A percentile compares a stretch with the other conserved stretches of the same genome.
Conservation (phyloP, 495 filamentous ascomycete genomes). For the Copromyces sp. region DNA sequence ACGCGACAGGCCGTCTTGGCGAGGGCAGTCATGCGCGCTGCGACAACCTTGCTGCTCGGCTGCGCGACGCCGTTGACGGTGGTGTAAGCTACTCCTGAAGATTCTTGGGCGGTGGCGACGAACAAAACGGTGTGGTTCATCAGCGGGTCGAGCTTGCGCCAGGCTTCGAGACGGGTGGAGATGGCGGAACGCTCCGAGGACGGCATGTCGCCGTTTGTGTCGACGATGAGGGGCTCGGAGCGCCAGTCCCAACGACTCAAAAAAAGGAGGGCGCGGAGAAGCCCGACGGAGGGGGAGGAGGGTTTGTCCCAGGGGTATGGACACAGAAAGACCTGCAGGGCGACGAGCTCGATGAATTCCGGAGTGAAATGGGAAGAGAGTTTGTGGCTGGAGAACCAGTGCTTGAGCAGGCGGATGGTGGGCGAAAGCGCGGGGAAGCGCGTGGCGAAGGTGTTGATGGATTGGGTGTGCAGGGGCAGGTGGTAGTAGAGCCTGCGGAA, state of each 20-base stretch:
- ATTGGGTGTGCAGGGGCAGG: constrained; percentile 68
- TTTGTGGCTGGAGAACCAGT: constrained; percentile 81
- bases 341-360: constrained; percentile 75
- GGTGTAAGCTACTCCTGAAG: constrained; percentile 72
- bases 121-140: constrained; percentile 80
- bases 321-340: constrained; percentile 63
- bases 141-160: constrained; percentile 74
- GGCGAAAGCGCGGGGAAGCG: constrained; percentile 72
- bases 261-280: constrained; percentile 66
- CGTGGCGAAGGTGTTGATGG: constrained; percentile 66
- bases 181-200: constrained; percentile 48
- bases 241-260: constrained; percentile 89
- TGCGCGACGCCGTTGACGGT: constrained; percentile 35
- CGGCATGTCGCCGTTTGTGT: constrained; percentile 50
- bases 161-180: constrained; percentile 62
- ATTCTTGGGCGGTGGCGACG: constrained; percentile 68
- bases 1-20: constrained; percentile 60
- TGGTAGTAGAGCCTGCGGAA: constrained; percentile 65
- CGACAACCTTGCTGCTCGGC: constrained; percentile 74
- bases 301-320: constrained; percentile 75
- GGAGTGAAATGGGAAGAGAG: constrained; percentile 64
- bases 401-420: constrained; percentile 78
- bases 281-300: constrained; percentile 68
- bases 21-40: constrained; percentile 69
- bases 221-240: constrained; percentile 65